Evolutionary conservation across 2,329 filamentous ascomycete species (phyloP).

Genomic region (Colletotrichum theobromicola): DNA sequence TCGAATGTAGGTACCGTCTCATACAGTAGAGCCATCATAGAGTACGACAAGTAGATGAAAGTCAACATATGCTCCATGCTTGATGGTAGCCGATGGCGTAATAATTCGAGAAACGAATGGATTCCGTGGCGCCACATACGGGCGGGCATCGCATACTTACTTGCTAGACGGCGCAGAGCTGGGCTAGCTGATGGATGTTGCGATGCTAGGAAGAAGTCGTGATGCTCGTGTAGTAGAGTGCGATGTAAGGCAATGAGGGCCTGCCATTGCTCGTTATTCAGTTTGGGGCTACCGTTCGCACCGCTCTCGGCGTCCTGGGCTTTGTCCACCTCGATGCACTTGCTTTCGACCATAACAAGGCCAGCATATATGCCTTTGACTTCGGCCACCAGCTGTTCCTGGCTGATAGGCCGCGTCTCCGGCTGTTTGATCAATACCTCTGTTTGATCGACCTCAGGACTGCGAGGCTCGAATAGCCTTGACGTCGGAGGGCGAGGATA

Average conservation of each 20-base stretch:
- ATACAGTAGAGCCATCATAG: conserved; percentile 84
- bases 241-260: too few species aligned
- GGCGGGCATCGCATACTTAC: too few species aligned
- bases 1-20: conserved; percentile 84
- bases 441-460: neutral
- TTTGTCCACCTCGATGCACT: too few species aligned
- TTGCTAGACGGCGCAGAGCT: too few species aligned
- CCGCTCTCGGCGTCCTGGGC: conserved; percentile 5
- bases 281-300: neutral
- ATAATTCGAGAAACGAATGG: conserved; percentile 76
- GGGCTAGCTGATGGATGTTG: too few species aligned
- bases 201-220: neutral
- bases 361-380: conserved; percentile 71
- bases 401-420: too few species aligned
- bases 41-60: conserved; percentile 88
- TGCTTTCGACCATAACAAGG: conserved; percentile 77
- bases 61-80: conserved; percentile 88
- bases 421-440: neutral
- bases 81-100: conserved; percentile 74
- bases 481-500: too few species aligned
- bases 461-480: neutral
- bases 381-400: too few species aligned
- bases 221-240: too few species aligned
- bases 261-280: too few species aligned
- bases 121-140: too few species aligned